These are phyloP conservation scores for Omphalotus olearius DNA, from an alignment of 1,284 basidiomycete genomes.

Conservation along the genomic window DNA sequence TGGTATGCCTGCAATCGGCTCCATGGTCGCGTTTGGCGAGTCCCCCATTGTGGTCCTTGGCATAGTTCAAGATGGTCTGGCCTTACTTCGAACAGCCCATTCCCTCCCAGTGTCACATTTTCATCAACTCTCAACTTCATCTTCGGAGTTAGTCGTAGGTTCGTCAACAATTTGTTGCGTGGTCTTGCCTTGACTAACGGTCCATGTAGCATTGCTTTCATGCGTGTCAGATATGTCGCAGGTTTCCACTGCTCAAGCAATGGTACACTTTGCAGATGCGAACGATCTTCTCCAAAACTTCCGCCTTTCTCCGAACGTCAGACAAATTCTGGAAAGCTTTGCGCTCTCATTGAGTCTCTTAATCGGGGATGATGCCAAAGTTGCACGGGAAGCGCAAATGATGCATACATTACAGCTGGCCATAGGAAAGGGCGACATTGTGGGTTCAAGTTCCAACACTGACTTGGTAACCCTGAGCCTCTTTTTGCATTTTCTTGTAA, in stretches of 20 bases:
- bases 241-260: conserved; percentile 53
- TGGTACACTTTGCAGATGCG: conserved; percentile 49
- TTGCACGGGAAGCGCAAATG: conserved; percentile 59
- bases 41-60: conserved; percentile 44
- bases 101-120: conserved; percentile 55
- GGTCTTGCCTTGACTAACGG: conserved; percentile 28
- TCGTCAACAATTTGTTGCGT: conserved; percentile 28
- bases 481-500: conserved; percentile 54
- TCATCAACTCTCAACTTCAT: conserved; percentile 54
- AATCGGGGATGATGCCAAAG: conserved; percentile 65
- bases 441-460: conserved; percentile 53
- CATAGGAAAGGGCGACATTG: conserved; percentile 51
- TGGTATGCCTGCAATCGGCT: conserved; percentile 46
- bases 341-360: conserved; percentile 53
- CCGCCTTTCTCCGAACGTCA: conserved; percentile 44
- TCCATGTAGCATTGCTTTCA: conserved; percentile 43
- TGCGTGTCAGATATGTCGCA: conserved; percentile 57
- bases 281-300: conserved; percentile 51
- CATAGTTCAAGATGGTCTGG: conserved; percentile 56
- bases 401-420: conserved; percentile 59
- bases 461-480: conserved; percentile 63
- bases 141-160: conserved; percentile 52
- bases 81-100: conserved; percentile 52
- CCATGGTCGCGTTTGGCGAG: conserved; percentile 46
- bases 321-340: conserved; percentile 57